These are phyloP conservation scores for Thelonectria rubi DNA, from an alignment of 2,329 filamentous ascomycete species.

Conservation along the genomic window DNA sequence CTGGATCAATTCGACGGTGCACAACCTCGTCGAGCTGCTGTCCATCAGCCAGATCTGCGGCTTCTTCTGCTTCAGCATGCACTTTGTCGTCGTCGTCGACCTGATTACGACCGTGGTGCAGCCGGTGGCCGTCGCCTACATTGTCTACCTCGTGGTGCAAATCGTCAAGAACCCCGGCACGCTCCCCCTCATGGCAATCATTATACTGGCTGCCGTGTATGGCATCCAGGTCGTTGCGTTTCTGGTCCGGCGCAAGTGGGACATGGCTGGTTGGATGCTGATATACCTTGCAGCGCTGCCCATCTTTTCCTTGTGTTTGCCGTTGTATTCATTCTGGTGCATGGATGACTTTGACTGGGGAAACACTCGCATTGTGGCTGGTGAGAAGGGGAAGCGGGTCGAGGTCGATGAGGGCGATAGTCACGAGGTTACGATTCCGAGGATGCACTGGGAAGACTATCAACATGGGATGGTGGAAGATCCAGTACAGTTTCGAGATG, in stretches of 20 bases:
- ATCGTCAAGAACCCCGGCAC: conserved; percentile 66
- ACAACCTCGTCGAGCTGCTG: conserved; percentile 92
- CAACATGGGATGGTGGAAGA: background rate
- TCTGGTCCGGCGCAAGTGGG: conserved; percentile 96
- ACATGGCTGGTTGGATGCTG: conserved; percentile 99
- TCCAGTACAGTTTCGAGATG: too few relatives aligned
- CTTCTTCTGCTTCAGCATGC: conserved; percentile 99
- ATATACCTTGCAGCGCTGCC: conserved; percentile 95
- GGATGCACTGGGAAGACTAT: background rate
- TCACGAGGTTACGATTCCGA: background rate
- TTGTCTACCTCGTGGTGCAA: conserved; percentile 78
- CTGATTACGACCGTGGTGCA: conserved; percentile 91
- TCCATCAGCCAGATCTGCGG: conserved; percentile 93
- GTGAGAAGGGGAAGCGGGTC: conserved; percentile 89
- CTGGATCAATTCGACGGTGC: conserved; percentile 99
- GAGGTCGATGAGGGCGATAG: conserved; percentile 29
- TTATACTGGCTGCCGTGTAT: conserved; percentile 90
- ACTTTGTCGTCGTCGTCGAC: conserved; percentile 95
- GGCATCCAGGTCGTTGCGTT: conserved; percentile 96
- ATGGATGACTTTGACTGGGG: conserved; percentile 99
- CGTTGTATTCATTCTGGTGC: conserved; percentile 99
- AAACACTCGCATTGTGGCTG: conserved; percentile 96
- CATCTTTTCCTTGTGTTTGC: conserved; percentile 89
- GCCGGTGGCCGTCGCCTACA: conserved; percentile 85
- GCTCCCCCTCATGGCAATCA: conserved; percentile 86